Base-by-base conservation (phyloP, 345 rosid genomes). In the Mallotus nudiflorus region DNA sequence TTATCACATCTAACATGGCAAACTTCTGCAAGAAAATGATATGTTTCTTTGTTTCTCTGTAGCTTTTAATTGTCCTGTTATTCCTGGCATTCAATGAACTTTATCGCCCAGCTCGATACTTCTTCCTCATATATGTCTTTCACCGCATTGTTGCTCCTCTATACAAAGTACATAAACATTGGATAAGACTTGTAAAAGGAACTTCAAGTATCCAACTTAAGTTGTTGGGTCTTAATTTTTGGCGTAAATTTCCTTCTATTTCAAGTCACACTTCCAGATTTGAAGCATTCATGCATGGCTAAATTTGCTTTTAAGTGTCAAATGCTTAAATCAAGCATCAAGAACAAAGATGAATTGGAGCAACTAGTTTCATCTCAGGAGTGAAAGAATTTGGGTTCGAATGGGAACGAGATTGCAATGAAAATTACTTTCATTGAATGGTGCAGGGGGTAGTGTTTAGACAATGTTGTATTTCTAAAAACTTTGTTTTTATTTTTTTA, bases 181-280 rank as follows among this genome's bases (percentile, higher is more conserved):
- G 37, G 24, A 25, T 20, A 54, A 46, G 16, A 31, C 50, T 29
- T 10, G 16, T 6, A 14, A 4, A 29, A 5, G 28, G 6, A 24
- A 60, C 24, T 11, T 10, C 2, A 29, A 35, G 35, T 6, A 9
- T 29, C 15, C 8, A 51, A 22, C 15, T 6, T 22, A 22, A 29
- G 49, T 46, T 35, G 35, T 42, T 16, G 64, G 54, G 10, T 50
- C 5, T 37, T 29, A 39, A 14, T 62, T n/a, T n/a, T n/a, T 51
- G 20, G 39, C 15, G 19, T 53, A 48, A 61, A 58, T 2, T 50
- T 29, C 16, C 25, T 60, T 40, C 14, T 9, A 9, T 33, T 80
- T 63, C 81, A 86, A 87, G 91, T 90, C 29, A 85, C 63, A 27
- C 84, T 85, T 37, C 91, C 86, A 0, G 92, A 90, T 78, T 88